Percentiles rank a stretch among this genome's conserved stretches.
Conservation (phyloP, 2,329 filamentous ascomycete species). For the Claviceps africana region DNA sequence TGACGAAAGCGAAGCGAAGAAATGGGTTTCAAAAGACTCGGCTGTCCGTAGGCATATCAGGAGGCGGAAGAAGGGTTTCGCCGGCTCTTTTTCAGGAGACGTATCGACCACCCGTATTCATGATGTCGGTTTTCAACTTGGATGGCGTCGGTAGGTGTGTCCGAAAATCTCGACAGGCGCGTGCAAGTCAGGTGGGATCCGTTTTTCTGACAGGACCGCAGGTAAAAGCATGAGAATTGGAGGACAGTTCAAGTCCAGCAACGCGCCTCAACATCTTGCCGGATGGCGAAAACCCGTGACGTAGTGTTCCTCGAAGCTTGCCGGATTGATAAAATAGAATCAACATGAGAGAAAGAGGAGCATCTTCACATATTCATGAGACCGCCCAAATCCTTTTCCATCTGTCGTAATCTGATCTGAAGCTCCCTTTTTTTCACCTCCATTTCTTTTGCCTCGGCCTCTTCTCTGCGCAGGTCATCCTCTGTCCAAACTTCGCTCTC, state of each 20-base stretch:
- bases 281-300: background rate
- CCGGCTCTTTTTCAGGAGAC: slow-evolving; percentile 42
- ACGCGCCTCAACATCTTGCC: slow-evolving; percentile 2
- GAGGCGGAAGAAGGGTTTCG: slow-evolving; percentile 39
- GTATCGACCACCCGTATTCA: slow-evolving; percentile 58
- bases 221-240: background rate
- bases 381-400: slow-evolving; percentile 43
- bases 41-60: slow-evolving; percentile 42
- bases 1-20: background rate
- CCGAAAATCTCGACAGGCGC: slow-evolving; percentile 53
- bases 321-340: background rate
- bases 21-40: slow-evolving; percentile 21
- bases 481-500: slow-evolving; percentile 42
- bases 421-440: slow-evolving; percentile 43
- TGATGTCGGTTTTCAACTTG: slow-evolving; percentile 40
- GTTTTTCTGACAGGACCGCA: background rate
- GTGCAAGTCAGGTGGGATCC: slow-evolving; percentile 24
- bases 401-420: slow-evolving; percentile 35
- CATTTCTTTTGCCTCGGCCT: slow-evolving; percentile 48
- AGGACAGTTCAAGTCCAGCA: background rate
- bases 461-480: slow-evolving; percentile 54
- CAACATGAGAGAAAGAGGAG: no score
- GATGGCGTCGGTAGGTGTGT: slow-evolving; percentile 51
- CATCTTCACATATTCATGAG: slow-evolving; percentile 35
- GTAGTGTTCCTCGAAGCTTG: background rate